Conservation (phyloP, 140 eudicot species). For the Flaveria floridana region DNA sequence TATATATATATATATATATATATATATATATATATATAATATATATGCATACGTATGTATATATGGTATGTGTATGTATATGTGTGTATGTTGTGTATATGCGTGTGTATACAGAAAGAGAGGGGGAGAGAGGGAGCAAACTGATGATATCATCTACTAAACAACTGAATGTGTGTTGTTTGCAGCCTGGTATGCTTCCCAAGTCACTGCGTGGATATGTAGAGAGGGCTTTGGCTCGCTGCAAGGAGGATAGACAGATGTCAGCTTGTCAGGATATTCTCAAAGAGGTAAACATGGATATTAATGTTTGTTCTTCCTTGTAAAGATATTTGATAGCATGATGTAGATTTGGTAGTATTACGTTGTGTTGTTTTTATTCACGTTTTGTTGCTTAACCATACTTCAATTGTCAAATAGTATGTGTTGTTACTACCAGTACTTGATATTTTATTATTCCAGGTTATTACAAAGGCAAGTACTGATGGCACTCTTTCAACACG, state of each 20-base stretch:
- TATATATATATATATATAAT: too few species aligned
- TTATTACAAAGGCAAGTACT: slow-evolving; percentile 83
- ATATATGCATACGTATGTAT: too few species aligned
- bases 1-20: too few species aligned
- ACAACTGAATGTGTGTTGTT: slow-evolving; percentile 18
- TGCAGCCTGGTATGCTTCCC: slow-evolving; percentile 84
- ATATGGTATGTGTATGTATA: too few species aligned
- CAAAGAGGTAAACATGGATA: slow-evolving; percentile 62
- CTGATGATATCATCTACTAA: neutral
- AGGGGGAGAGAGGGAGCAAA: neutral
- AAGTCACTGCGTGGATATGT: slow-evolving; percentile 93
- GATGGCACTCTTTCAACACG: slow-evolving; percentile 79
- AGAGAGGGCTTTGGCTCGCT: slow-evolving; percentile 97
- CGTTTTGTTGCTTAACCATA: slow-evolving; percentile 15
- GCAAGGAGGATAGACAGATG: slow-evolving; percentile 86
- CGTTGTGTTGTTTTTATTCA: neutral
- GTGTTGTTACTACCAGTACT: slow-evolving; percentile 16
- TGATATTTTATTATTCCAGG: slow-evolving; percentile 38
- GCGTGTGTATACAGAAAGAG: too few species aligned
- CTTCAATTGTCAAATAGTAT: slow-evolving; percentile 4
- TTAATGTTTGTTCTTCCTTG: neutral
- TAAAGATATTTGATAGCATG: neutral
- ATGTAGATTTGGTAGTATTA: neutral
- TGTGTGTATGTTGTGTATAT: too few species aligned
- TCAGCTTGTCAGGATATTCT: slow-evolving; percentile 79